Evolutionary conservation across 2,329 filamentous ascomycete species (phyloP), one percentile per base, ranked within the genome.

Genomic region (Cladophialophora carrionii): DNA sequence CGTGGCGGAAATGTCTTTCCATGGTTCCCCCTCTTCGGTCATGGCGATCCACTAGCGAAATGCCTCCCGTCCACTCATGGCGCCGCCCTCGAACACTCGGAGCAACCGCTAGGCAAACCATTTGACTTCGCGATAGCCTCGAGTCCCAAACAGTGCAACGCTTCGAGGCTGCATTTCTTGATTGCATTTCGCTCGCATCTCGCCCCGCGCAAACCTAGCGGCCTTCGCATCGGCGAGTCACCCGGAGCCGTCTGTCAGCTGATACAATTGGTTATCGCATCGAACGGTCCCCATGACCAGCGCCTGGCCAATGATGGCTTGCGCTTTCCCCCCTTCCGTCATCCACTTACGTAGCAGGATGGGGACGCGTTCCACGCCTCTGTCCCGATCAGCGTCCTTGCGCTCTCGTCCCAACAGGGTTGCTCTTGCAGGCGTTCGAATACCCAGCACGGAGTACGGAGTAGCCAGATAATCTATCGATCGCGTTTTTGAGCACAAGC

Each of bases 1-100:
- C 57, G 62, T 65, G 65, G 65, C 65, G 65, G 62, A 65, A 67
- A 62, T 67, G 65, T 46, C 58, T 65, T 49, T 65, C 59, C 62
- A 65, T 57, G 55, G 31, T 26, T 51, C 56, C 43, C 22, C 51
- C 41, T 56, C 53, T 29, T 58, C 43, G 43, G 46, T 59, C 59
- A 46, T 32, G 22, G 31, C 22, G 48, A 53, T 46, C 29, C 31
- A 41, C 54, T 56, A 29, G 49, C 29, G 9, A 17, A 34, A 54
- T 32, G 17, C 22, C 49, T 58, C 24, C 34, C 34, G 26, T 63
- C 61, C 61, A 58, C 31, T 60, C 48, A 60, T 29, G 4, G 32
- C 37, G 24, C 48, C n/a, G 48, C 57, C 20, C n/a, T 12, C 20
- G 10, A 24, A n/a, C 24, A 60, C 20, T 52, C 41, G 43, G 34